A percentile compares a stretch with the other conserved stretches of the same genome.
Conservation (phyloP, 257 asterid genomes). For the Jacaranda mimosifolia region DNA sequence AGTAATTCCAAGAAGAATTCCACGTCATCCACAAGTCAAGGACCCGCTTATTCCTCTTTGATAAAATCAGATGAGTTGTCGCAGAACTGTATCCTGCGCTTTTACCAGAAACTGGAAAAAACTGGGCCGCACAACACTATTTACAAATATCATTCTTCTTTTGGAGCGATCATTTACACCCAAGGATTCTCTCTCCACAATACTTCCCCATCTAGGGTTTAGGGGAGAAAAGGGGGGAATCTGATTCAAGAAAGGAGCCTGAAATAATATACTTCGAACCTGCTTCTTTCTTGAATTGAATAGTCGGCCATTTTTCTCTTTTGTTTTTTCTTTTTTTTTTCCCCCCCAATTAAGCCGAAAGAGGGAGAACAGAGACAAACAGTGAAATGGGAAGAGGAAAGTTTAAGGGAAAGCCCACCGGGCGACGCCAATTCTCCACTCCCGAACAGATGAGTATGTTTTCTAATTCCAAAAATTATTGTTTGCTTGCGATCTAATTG, state of each 20-base stretch:
- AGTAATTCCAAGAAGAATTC: neutral
- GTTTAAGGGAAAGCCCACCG: constrained; percentile 73
- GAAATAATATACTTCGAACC: constrained; percentile 35
- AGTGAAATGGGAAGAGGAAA: constrained; percentile 27
- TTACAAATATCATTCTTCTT: too few relatives aligned
- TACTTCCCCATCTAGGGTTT: constrained; percentile 43
- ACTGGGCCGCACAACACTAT: neutral
- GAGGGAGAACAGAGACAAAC: constrained; percentile 37
- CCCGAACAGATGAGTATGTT: constrained; percentile 65
- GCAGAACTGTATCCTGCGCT: neutral
- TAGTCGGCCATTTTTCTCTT: constrained; percentile 19
- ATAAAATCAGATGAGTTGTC: neutral
- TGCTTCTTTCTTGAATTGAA: constrained; percentile 34
- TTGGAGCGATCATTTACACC: neutral
- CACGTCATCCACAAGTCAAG: neutral
- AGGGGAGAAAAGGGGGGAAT: constrained; percentile 30
- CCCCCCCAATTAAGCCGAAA: constrained; percentile 30
- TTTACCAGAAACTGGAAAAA: neutral
- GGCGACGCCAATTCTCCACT: constrained; percentile 71
- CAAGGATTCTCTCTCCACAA: neutral
- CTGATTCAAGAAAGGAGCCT: constrained; percentile 43
- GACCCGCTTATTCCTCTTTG: neutral
- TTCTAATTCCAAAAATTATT: constrained; percentile 4
- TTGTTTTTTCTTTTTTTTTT: constrained; percentile 12
- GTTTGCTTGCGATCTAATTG: constrained; percentile 18